Base-by-base conservation (phyloP, 495 filamentous ascomycete species). In the Acidomyces sp. region DNA sequence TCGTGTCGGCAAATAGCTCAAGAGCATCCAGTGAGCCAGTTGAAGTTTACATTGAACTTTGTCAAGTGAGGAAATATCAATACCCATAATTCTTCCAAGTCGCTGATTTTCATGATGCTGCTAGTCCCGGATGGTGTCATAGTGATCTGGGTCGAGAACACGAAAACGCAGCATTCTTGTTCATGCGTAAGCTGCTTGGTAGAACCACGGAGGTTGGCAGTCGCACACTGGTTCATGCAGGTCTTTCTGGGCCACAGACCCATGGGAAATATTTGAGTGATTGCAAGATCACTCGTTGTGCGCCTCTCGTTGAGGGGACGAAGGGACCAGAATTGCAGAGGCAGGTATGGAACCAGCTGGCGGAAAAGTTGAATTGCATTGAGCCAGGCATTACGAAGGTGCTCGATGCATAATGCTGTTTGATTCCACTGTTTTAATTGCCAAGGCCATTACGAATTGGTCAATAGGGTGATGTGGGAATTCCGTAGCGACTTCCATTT, bases 121-220 rank as follows among this genome's bases (percentile, higher is more conserved):
- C 25, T 37, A 29, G 57, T 45, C 63, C 64, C 9, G 63, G 65
- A 0, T 41, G 58, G 11, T 69, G 64, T 48, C 35, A 55, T 22
- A 58, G 52, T n/a, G 55, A 62, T 13, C 51, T 68, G 0, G 20
- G 33, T 10, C 45, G 57, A 31, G 48, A 60, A 15, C 34, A 39
- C 6, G 28, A 41, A 15, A 16, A 41, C 11, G 6, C 24, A 1
- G 20, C 54, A 6, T 20, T 20, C 11, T 10, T 39, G 16, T 18
- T 42, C 4, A 3, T 56, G 1, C 20, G 39, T 19, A 51, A 48
- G 39, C 16, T 54, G 15, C 10, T 46, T 12, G 55, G 48, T 1
- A 51, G 64, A 2, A 57, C 61, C 0, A 60, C 63, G 6, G 65
- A 69, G 30, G 54, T 57, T 4, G 65, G 65, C 0, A 54, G 54